A percentile compares a stretch with the other conserved stretches of the same genome.
Conservation (phyloP, 2,329 filamentous ascomycete genomes). For the Beauveria varroae region DNA sequence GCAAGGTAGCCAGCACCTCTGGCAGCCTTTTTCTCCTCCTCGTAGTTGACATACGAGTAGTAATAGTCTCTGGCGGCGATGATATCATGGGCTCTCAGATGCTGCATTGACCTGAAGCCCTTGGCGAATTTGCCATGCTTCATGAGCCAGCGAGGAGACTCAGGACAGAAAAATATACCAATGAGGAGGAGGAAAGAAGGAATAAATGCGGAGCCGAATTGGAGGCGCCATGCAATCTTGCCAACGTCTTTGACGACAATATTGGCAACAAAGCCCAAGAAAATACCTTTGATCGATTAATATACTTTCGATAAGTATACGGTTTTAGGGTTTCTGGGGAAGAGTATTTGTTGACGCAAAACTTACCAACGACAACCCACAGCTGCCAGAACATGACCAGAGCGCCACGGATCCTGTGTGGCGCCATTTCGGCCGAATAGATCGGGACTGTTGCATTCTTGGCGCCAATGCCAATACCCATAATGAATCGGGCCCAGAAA, state of each 20-base stretch:
- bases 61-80: slow-evolving; percentile 53
- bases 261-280: slow-evolving; percentile 45
- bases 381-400: slow-evolving; percentile 71
- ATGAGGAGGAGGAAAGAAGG: slow-evolving; percentile 43
- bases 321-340: too few species aligned
- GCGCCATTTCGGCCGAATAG: slow-evolving; percentile 65
- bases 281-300: slow-evolving; percentile 35
- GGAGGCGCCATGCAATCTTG: slow-evolving; percentile 51
- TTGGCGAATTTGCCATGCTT: slow-evolving; percentile 52
- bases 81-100: slow-evolving; percentile 42
- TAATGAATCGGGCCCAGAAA: slow-evolving; percentile 56
- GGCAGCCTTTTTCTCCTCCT: slow-evolving; percentile 24
- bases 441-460: slow-evolving; percentile 60
- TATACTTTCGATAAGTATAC: slow-evolving; percentile 18
- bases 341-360: background rate
- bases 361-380: slow-evolving; percentile 22
- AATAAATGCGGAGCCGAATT: slow-evolving; percentile 51
- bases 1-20: slow-evolving; percentile 22
- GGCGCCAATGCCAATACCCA: slow-evolving; percentile 61
- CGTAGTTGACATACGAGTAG: slow-evolving; percentile 32
- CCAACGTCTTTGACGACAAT: slow-evolving; percentile 45
- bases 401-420: slow-evolving; percentile 58
- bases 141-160: slow-evolving; percentile 56
- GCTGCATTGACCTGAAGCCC: slow-evolving; percentile 46
- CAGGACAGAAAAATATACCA: slow-evolving; percentile 56